Evolutionary conservation across 2,329 filamentous ascomycete genomes (phyloP).

Genomic region (Sclerotinia glacialis): DNA sequence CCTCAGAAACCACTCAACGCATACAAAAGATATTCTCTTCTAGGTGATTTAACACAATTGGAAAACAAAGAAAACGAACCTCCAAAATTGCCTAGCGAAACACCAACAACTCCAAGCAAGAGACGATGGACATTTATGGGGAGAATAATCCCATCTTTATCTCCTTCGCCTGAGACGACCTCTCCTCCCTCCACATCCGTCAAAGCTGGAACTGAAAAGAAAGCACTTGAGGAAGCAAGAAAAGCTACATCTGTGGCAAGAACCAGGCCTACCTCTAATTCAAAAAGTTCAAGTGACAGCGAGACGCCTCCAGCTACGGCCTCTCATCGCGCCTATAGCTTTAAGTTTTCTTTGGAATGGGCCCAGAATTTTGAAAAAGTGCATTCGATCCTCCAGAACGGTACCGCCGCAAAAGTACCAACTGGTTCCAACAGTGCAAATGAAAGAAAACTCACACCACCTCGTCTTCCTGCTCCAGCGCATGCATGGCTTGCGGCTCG

Average conservation of each 20-base stretch:
- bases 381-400: slow-evolving; percentile 18
- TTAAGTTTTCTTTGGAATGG: slow-evolving; percentile 73
- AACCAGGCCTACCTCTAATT: slow-evolving; percentile 41
- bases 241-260: slow-evolving; percentile 51
- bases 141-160: slow-evolving; percentile 56
- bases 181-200: slow-evolving; percentile 21
- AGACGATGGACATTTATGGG: slow-evolving; percentile 63
- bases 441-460: slow-evolving; percentile 63
- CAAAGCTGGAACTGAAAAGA: slow-evolving; percentile 37
- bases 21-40: slow-evolving; percentile 35
- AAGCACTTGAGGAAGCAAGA: slow-evolving; percentile 51
- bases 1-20: slow-evolving; percentile 27
- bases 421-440: slow-evolving; percentile 21
- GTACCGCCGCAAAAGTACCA: slow-evolving; percentile 8
- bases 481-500: slow-evolving; percentile 57
- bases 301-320: slow-evolving; percentile 51
- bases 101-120: slow-evolving; percentile 42
- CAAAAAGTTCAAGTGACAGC: slow-evolving; percentile 56
- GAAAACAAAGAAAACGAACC: slow-evolving; percentile 25
- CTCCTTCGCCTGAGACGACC: slow-evolving; percentile 19
- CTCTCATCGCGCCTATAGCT: slow-evolving; percentile 52
- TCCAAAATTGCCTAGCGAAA: slow-evolving; percentile 28
- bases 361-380: slow-evolving; percentile 48
- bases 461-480: slow-evolving; percentile 67
- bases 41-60: slow-evolving; percentile 26